Conservation (phyloP, 306 rosid species). For the Astragalus glycyphyllos region DNA sequence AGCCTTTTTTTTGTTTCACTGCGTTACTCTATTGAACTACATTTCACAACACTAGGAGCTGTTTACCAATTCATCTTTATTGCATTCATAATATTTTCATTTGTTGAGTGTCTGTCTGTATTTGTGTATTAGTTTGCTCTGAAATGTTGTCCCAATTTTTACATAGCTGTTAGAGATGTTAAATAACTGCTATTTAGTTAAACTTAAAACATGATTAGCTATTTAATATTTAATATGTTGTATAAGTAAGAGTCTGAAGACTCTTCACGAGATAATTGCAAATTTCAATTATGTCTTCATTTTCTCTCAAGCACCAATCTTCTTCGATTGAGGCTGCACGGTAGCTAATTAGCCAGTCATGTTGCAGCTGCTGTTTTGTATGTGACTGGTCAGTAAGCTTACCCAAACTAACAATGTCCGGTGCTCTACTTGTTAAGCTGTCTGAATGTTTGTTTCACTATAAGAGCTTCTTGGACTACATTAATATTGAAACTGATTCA, state of each 20-base stretch:
- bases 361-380: slow-evolving; percentile 48
- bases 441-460: slow-evolving; percentile 43
- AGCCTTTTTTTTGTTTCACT: slow-evolving; percentile 49
- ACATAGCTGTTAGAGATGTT: too few relatives aligned
- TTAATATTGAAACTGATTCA: slow-evolving; percentile 22
- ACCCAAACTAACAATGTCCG: slow-evolving; percentile 57
- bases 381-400: slow-evolving; percentile 75
- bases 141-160: too few relatives aligned
- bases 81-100: background rate
- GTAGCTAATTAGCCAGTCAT: slow-evolving; percentile 77
- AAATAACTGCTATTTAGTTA: too few relatives aligned
- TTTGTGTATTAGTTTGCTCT: too few relatives aligned
- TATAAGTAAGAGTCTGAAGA: background rate
- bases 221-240: background rate
- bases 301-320: background rate
- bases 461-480: slow-evolving; percentile 38
- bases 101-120: background rate
- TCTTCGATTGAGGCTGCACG: background rate
- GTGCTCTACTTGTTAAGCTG: slow-evolving; percentile 50
- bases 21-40: slow-evolving; percentile 49
- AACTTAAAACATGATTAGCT: background rate
- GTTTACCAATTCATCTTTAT: background rate
- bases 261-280: background rate
- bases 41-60: slow-evolving; percentile 15
- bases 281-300: background rate